Evolutionary conservation across 208 protist species (phyloP).

Genomic region (Jaenimonas drosophilae): DNA sequence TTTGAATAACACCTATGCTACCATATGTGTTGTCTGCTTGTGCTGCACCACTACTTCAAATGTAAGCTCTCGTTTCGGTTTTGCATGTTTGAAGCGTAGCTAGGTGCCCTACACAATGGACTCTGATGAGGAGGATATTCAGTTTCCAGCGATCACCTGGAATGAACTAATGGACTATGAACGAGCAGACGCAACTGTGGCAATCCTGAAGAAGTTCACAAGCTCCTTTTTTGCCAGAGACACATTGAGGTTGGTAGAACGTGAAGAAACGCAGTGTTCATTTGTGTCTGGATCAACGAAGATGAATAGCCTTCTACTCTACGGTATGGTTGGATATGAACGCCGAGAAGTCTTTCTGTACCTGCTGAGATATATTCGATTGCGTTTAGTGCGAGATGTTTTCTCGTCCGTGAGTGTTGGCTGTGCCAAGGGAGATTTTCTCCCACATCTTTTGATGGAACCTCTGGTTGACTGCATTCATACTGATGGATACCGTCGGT

Average conservation of each 20-base stretch:
- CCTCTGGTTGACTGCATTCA: constrained; percentile 42
- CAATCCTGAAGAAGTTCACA: constrained; percentile 30
- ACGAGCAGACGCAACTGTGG: constrained; percentile 33
- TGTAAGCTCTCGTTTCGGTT: background rate
- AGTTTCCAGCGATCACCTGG: constrained; percentile 25
- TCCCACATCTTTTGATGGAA: constrained; percentile 44
- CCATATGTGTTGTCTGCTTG: constrained; percentile 4
- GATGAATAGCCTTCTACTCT: constrained; percentile 34
- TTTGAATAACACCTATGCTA: constrained; percentile 6
- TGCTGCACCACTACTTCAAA: background rate
- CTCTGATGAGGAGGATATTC: constrained; percentile 10
- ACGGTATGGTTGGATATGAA: constrained; percentile 46
- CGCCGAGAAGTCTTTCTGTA: constrained; percentile 52
- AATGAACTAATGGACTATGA: constrained; percentile 61
- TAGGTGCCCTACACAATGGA: no score
- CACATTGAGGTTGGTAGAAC: constrained; percentile 25
- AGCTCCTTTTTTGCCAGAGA: constrained; percentile 38
- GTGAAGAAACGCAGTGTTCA: constrained; percentile 19
- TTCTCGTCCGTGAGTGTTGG: constrained; percentile 42
- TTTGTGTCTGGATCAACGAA: constrained; percentile 1
- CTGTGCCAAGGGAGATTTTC: constrained; percentile 37
- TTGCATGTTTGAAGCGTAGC: constrained; percentile 2
- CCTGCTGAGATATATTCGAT: constrained; percentile 56
- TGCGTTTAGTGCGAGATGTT: constrained; percentile 53
- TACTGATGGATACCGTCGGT: constrained; percentile 31